Conservation (phyloP, 371 early-diverging fungal genomes). For the Apophysomyces ossiformis region DNA sequence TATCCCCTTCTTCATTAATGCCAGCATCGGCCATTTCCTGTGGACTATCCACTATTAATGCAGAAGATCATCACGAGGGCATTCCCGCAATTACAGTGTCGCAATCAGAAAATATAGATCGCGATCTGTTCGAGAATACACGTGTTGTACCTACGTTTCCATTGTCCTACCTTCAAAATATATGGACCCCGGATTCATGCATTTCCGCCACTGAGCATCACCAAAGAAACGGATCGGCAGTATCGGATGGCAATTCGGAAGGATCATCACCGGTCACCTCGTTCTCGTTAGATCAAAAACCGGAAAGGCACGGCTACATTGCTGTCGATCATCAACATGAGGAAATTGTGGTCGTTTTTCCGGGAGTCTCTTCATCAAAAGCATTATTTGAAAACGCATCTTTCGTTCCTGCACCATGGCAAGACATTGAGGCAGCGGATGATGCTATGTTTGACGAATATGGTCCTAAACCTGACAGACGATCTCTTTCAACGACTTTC, state of each 20-base stretch:
- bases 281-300: conserved; percentile 15
- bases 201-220: neutral
- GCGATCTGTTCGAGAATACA: neutral
- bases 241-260: neutral
- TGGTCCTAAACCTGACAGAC: conserved; percentile 6
- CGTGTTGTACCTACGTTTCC: neutral
- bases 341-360: conserved; percentile 43
- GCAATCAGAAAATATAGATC: neutral
- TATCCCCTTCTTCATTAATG: neutral
- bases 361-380: conserved; percentile 32
- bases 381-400: conserved; percentile 33
- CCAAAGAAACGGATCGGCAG: neutral
- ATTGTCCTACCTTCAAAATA: conserved; percentile 1
- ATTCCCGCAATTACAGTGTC: neutral
- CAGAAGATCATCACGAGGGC: neutral
- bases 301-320: conserved; percentile 29
- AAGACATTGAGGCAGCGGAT: conserved; percentile 22
- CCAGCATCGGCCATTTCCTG: conserved; percentile 3
- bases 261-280: conserved; percentile 7
- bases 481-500: conserved; percentile 4
- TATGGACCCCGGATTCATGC: conserved; percentile 5
- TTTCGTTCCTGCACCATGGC: conserved; percentile 38
- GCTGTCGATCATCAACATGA: conserved; percentile 41
- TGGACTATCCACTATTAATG: neutral
- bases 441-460: neutral